These are phyloP conservation scores for Candida piceae DNA, from an alignment of 805 yeast species.

Conservation along the genomic window DNA sequence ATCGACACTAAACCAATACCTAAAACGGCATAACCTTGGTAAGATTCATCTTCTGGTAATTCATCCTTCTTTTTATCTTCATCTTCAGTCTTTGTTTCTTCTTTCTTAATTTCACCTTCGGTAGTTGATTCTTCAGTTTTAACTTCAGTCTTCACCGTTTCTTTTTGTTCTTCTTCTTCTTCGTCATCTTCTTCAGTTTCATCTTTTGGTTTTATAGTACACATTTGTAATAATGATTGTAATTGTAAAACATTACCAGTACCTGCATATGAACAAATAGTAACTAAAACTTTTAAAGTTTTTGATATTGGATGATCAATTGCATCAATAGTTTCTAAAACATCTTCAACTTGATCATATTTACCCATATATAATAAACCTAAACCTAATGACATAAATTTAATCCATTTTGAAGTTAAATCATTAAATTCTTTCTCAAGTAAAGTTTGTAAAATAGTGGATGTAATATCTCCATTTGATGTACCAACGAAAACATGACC, in stretches of 20 bases:
- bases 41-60: constrained; percentile 47
- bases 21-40: constrained; percentile 85
- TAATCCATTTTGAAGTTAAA: constrained; percentile 78
- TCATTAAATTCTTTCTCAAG: constrained; percentile 79
- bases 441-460: constrained; percentile 85
- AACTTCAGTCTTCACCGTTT: too few relatives aligned
- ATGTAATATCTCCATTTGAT: constrained; percentile 88
- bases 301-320: constrained; percentile 92
- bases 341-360: constrained; percentile 91
- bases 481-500: constrained; percentile 96
- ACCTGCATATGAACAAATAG: constrained; percentile 93
- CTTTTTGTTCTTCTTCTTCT: constrained; percentile 42
- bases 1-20: constrained; percentile 93
- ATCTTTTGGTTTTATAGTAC: constrained; percentile 66
- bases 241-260: constrained; percentile 96
- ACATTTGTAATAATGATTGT: constrained; percentile 84
- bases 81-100: constrained; percentile 21
- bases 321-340: constrained; percentile 87
- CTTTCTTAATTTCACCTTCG: constrained; percentile 12
- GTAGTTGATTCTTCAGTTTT: constrained; percentile 43
- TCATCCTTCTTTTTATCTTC: constrained; percentile 27
- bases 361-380: constrained; percentile 91
- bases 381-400: constrained; percentile 86
- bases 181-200: constrained; percentile 56
- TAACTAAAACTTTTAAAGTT: constrained; percentile 83